phyloP scores from a whole-genome alignment of 2,329 filamentous ascomycete species.

The Lachnellula arida region DNA sequence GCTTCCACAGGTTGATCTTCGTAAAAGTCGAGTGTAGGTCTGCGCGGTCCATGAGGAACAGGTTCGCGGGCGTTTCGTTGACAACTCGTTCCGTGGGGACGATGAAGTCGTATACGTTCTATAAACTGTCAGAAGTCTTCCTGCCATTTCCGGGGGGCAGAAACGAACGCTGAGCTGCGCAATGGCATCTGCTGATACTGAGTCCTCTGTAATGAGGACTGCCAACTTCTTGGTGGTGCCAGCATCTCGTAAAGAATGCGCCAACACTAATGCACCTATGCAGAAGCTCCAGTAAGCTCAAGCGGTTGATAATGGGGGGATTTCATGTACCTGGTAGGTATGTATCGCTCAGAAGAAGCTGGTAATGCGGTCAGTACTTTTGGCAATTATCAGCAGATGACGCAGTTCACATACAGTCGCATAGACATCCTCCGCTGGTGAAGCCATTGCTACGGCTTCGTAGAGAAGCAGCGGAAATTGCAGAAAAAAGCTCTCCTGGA shows the following conservation, averaged over 20 bases:
- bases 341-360: constrained; percentile 88
- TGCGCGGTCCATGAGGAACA: constrained; percentile 85
- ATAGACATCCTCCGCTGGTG: constrained; percentile 53
- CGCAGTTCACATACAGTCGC: constrained; percentile 48
- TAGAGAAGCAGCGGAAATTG: not conserved
- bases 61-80: constrained; percentile 73
- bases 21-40: constrained; percentile 93
- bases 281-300: constrained; percentile 21
- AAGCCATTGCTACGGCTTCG: constrained; percentile 34
- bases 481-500: constrained; percentile 2
- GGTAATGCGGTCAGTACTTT: constrained; percentile 10
- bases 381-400: constrained; percentile 11
- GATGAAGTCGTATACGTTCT: constrained; percentile 84
- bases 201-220: constrained; percentile 76
- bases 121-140: constrained; percentile 15
- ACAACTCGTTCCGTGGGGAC: constrained; percentile 77
- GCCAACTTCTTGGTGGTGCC: constrained; percentile 82
- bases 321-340: constrained; percentile 77
- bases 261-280: constrained; percentile 83
- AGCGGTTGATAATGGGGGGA: constrained; percentile 8
- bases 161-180: constrained; percentile 67
- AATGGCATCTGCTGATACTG: constrained; percentile 69
- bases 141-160: not conserved
- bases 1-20: constrained; percentile 92
- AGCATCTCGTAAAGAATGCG: constrained; percentile 89